Percentiles rank a stretch among this genome's conserved stretches.
Evolutionary conservation across 495 filamentous ascomycete genomes (phyloP).

Genomic region (Aspergillus cavernicola): DNA sequence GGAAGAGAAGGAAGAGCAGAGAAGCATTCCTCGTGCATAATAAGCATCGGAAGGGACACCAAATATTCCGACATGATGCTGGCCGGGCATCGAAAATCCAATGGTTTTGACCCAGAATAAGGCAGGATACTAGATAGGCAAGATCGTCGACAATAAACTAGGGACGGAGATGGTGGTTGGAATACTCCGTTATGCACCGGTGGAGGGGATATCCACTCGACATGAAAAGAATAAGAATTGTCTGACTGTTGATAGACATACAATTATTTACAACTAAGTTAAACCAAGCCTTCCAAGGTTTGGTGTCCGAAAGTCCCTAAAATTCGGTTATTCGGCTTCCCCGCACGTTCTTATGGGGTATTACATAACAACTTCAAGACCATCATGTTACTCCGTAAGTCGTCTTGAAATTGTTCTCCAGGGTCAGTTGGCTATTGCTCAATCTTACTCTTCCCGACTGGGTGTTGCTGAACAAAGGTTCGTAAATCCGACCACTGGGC

Average conservation of each 20-base stretch:
- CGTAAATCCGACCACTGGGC: no score
- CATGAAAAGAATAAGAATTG: neutral
- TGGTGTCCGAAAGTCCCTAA: neutral
- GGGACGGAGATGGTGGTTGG: no score
- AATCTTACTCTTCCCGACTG: no score
- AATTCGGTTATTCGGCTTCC: constrained; percentile 6
- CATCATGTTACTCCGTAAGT: neutral
- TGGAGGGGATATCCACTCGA: no score
- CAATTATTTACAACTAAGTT: no score
- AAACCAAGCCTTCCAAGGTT: no score
- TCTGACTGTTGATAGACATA: no score
- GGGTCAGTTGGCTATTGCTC: no score
- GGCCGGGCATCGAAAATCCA: neutral
- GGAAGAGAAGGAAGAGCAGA: neutral
- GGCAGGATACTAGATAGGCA: neutral
- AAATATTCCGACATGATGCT: constrained; percentile 6
- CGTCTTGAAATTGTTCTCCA: no score
- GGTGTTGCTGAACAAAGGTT: no score
- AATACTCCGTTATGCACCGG: no score
- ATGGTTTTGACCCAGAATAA: neutral
- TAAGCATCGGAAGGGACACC: neutral
- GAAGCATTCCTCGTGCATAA: neutral
- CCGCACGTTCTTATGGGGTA: neutral
- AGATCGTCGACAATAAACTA: no score
- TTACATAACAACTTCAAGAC: neutral